Evolutionary conservation across 331 rosid genomes (phyloP), one percentile per base, ranked within the genome.

Genomic region (Rosa hybrid): DNA sequence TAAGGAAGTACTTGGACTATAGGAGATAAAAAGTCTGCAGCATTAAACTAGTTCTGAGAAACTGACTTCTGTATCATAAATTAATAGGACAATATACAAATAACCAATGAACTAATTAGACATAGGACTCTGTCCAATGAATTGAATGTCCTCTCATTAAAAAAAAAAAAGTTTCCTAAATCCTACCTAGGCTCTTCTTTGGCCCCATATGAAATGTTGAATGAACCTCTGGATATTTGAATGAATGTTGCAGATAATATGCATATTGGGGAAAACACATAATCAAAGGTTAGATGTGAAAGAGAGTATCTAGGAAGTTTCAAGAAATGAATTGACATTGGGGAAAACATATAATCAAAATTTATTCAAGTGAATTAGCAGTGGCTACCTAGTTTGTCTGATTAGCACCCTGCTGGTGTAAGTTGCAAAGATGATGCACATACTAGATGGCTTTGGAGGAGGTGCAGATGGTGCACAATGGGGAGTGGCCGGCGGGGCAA

Each of bases 371-470:
- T 8, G 2, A 14, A 56, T 0, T 74, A 17, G 49, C 46, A 17
- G 21, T n/a, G 21, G 8, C 45, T 60, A 45, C 18, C 4, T 34
- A 34, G 12, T 23, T 12, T 16, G 11, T 49, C 12, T 76, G 38
- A 25, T 25, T 12, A 41, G 39, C 4, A 91, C 91, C 92, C 82
- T 85, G 83, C 23, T 27, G 85, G 23, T 67, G 9, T 39, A 38
- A 38, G 62, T 16, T 84, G 83, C 70, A 65, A 49, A 72, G 86
- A 39, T 60, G 64, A 30, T 81, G 86, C 62, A 10, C 39, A 3
- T 34, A 34, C 45, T 74, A 46, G 91, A 83, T 60, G 81, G 39
- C 71, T 8, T 25, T 51, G 85, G 63, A 21, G 76, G 68, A 8
- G 77, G 69, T 1, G 50, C 45, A 27, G 41, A 13, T 2, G 81